These are phyloP conservation scores for Hondaea fermentalgiana DNA, from an alignment of 108 stramenopile genomes.

Conservation along the genomic window DNA sequence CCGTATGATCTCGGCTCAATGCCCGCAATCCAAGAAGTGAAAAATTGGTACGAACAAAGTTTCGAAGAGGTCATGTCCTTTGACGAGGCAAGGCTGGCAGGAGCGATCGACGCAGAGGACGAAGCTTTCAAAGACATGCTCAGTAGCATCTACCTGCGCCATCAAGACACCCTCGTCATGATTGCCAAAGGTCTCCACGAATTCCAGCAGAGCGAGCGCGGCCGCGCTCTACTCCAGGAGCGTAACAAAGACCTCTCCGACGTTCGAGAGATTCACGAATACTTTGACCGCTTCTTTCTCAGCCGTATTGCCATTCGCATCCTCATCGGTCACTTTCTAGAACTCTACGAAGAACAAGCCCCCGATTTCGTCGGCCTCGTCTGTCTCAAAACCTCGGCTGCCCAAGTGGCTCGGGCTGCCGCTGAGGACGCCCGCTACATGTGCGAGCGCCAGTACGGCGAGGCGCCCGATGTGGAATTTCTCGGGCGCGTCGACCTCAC, in stretches of 20 bases:
- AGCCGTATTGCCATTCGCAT: constrained; percentile 95
- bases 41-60: constrained; percentile 60
- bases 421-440: constrained; percentile 92
- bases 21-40: constrained; percentile 56
- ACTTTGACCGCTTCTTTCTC: constrained; percentile 93
- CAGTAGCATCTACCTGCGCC: constrained; percentile 1
- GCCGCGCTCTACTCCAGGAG: background rate
- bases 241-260: background rate
- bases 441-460: constrained; percentile 92
- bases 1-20: constrained; percentile 55
- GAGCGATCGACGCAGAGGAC: constrained; percentile 51
- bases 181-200: constrained; percentile 14
- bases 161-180: constrained; percentile 21
- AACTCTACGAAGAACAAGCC: constrained; percentile 58
- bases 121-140: constrained; percentile 31
- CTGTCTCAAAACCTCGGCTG: constrained; percentile 67
- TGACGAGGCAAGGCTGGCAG: constrained; percentile 46
- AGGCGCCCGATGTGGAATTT: constrained; percentile 96
- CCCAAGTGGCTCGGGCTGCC: constrained; percentile 83
- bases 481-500: constrained; percentile 74
- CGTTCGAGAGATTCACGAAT: constrained; percentile 58
- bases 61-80: constrained; percentile 49
- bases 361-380: constrained; percentile 69
- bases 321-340: constrained; percentile 88
- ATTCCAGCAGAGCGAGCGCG: background rate